Conservation (phyloP, 768 basidiomycete species). For the Rhizopogon vulgaris region DNA sequence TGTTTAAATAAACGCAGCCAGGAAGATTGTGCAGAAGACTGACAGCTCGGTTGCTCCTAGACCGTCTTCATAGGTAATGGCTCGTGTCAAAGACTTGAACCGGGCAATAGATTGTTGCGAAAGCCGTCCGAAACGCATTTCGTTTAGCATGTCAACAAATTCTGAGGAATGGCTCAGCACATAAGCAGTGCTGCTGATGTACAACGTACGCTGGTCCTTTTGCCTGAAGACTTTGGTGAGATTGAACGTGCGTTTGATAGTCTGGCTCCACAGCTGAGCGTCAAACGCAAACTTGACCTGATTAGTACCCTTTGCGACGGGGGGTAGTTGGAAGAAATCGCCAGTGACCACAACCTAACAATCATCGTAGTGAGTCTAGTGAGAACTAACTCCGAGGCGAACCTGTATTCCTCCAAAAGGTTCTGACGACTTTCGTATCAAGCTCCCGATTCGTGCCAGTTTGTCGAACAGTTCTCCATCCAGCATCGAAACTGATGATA, state of each 20-base stretch:
- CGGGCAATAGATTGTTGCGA: slow-evolving; percentile 55
- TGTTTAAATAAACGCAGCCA: neutral
- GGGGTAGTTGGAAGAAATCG: slow-evolving; percentile 97
- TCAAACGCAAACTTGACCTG: slow-evolving; percentile 89
- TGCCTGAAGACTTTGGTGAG: slow-evolving; percentile 95
- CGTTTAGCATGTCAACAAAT: slow-evolving; percentile 95
- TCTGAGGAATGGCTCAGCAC: slow-evolving; percentile 36
- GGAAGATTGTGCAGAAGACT: slow-evolving; percentile 16
- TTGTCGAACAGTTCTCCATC: slow-evolving; percentile 94
- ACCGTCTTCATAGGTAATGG: slow-evolving; percentile 73
- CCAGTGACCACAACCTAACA: slow-evolving; percentile 83
- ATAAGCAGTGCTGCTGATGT: neutral
- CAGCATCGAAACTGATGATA: slow-evolving; percentile 84
- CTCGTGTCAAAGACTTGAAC: slow-evolving; percentile 66
- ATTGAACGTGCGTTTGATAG: slow-evolving; percentile 81
- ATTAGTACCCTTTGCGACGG: slow-evolving; percentile 61
- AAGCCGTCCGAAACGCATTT: slow-evolving; percentile 90
- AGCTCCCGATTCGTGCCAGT: slow-evolving; percentile 62
- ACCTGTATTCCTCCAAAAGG: slow-evolving; percentile 97
- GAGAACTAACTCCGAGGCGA: neutral
- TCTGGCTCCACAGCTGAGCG: slow-evolving; percentile 66
- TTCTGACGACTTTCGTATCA: slow-evolving; percentile 50
- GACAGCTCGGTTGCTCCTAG: slow-evolving; percentile 89
- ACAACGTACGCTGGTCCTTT: slow-evolving; percentile 70
- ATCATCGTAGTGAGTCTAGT: neutral